phyloP scores from a whole-genome alignment of 1,284 basidiomycete genomes.

The Volvariella surrecta region DNA sequence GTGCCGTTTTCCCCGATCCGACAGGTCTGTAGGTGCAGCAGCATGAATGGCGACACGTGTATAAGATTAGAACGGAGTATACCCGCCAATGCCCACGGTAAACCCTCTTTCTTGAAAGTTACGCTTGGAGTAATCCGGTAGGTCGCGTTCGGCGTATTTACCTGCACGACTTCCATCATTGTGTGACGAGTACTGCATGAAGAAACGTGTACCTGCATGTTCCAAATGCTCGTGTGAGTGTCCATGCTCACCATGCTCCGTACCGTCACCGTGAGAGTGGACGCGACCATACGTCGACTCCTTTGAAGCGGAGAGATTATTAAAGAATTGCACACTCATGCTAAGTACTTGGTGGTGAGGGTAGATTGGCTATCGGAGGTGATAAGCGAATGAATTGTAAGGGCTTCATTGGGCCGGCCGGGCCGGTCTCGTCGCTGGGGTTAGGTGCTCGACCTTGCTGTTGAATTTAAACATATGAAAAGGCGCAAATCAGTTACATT shows the following conservation, averaged over 20 bases:
- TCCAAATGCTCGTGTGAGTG: conserved; percentile 90
- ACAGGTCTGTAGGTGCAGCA: conserved; percentile 58
- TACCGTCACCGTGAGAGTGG: conserved; percentile 37
- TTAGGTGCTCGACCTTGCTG: too few species aligned
- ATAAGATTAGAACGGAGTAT: conserved; percentile 19
- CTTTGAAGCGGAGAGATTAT: conserved; percentile 40
- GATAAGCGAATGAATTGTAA: too few species aligned
- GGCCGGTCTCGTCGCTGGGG: too few species aligned
- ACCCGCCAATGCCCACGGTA: conserved; percentile 97
- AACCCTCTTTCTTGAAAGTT: conserved; percentile 94
- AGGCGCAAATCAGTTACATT: conserved; percentile 10
- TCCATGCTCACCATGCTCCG: conserved; percentile 58
- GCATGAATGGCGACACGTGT: conserved; percentile 3
- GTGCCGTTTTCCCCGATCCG: conserved; percentile 95
- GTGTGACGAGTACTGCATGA: background rate
- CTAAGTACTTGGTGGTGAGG: too few species aligned
- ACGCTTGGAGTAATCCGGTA: conserved; percentile 80
- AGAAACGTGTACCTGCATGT: conserved; percentile 57
- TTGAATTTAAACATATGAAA: conserved; percentile 17
- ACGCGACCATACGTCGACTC: conserved; percentile 21
- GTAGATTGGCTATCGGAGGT: too few species aligned
- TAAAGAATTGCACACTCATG: conserved; percentile 68
- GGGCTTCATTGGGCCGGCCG: too few species aligned
- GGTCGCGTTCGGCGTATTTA: conserved; percentile 87
- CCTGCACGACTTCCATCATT: conserved; percentile 35